Conservation (phyloP, 306 rosid species). For the Amphicarpaea edgeworthii region DNA sequence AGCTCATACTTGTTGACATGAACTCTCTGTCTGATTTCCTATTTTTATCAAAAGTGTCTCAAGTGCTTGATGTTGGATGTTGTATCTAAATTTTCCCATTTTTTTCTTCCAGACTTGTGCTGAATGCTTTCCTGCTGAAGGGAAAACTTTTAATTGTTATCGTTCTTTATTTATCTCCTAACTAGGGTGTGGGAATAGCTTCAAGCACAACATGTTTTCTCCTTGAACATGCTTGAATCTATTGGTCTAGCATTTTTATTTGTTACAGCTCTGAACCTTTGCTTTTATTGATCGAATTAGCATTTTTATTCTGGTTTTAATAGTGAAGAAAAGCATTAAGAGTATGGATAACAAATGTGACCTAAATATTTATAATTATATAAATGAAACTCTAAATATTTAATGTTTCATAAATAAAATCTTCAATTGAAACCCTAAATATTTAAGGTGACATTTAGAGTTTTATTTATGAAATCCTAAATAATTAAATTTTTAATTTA, state of each 20-base stretch:
- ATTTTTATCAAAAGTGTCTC: background rate
- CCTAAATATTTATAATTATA: too few species aligned
- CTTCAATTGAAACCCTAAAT: too few species aligned
- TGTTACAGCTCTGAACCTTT: background rate
- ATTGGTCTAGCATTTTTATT: constrained; percentile 1
- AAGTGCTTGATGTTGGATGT: background rate
- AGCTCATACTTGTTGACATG: background rate
- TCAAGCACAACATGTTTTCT: background rate
- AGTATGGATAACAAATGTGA: background rate
- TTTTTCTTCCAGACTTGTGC: too few species aligned
- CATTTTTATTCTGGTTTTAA: background rate
- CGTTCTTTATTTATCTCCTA: background rate
- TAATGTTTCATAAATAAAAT: too few species aligned
- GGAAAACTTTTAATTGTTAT: too few species aligned
- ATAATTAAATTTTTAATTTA: too few species aligned
- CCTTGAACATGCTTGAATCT: background rate
- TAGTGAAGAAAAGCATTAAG: background rate
- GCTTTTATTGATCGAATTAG: background rate
- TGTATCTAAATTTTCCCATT: background rate
- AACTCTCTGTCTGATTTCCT: background rate
- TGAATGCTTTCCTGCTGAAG: too few species aligned
- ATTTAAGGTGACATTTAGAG: too few species aligned
- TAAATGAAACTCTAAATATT: too few species aligned
- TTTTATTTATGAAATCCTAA: too few species aligned
- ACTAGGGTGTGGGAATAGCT: background rate